phyloP scores from a whole-genome alignment of 208 protist genomes.

The Angomonas ambiguus region DNA sequence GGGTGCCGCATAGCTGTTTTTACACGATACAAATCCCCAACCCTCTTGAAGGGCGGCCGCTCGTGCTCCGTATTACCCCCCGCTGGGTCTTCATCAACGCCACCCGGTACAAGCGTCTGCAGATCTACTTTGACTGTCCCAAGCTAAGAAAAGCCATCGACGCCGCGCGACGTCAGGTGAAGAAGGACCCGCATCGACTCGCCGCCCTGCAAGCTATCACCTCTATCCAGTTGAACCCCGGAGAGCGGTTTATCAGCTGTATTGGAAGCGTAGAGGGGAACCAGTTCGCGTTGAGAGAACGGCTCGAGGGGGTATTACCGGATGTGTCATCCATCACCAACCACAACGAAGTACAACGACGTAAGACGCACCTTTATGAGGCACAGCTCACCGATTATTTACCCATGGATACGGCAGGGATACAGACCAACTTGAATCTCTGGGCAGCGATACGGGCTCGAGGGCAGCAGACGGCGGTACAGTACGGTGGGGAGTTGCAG shows the following conservation, averaged over 20 bases:
- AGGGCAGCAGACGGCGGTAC: slow-evolving; percentile 28
- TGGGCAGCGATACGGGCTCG: slow-evolving; percentile 51
- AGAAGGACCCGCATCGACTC: slow-evolving; percentile 17
- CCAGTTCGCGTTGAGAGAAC: slow-evolving; percentile 46
- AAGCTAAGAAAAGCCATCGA: slow-evolving; percentile 20
- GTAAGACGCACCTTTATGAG: slow-evolving; percentile 55
- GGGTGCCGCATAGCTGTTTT: slow-evolving; percentile 70
- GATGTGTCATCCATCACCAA: slow-evolving; percentile 31
- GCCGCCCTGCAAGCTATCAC: slow-evolving; percentile 28
- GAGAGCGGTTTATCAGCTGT: slow-evolving; percentile 77
- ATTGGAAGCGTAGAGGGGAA: slow-evolving; percentile 64
- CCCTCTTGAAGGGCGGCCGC: slow-evolving; percentile 53
- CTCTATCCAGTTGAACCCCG: slow-evolving; percentile 53
- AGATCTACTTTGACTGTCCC: slow-evolving; percentile 50
- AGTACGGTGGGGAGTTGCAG: slow-evolving; percentile 31
- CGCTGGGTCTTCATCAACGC: slow-evolving; percentile 78
- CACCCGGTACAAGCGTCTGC: slow-evolving; percentile 44
- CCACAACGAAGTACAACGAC: slow-evolving; percentile 24
- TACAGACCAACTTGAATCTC: slow-evolving; percentile 67
- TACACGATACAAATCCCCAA: slow-evolving; percentile 72
- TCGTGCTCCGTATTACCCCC: slow-evolving; percentile 63
- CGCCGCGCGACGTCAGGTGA: slow-evolving; percentile 19
- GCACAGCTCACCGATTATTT: slow-evolving; percentile 52
- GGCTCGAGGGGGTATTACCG: slow-evolving; percentile 53
- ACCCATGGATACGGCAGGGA: slow-evolving; percentile 48